A percentile compares a stretch with the other conserved stretches of the same genome.
Conservation (phyloP, 2,329 filamentous ascomycete genomes). For the Neofusicoccum ribis region DNA sequence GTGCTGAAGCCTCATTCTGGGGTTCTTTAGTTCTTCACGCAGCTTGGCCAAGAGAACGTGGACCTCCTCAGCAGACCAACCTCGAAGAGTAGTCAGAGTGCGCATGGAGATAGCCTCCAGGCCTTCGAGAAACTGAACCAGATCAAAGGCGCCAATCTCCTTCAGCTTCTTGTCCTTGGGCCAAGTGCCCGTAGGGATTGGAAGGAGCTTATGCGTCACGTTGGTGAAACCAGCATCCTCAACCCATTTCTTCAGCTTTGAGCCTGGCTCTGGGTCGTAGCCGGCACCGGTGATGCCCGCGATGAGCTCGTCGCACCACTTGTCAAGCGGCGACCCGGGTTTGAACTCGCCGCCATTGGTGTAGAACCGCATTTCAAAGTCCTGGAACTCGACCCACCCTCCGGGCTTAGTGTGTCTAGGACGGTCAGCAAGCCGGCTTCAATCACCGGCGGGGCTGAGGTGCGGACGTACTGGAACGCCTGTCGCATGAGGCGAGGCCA, state of each 20-base stretch:
- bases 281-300: not conserved
- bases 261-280: not conserved
- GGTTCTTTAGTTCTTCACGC: slow-evolving; percentile 25
- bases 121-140: slow-evolving; percentile 29
- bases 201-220: slow-evolving; percentile 35
- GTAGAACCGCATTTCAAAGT: slow-evolving; percentile 12
- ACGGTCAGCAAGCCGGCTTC: not conserved
- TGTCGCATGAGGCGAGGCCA: slow-evolving; percentile 35
- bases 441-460: not conserved
- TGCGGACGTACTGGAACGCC: slow-evolving; percentile 29
- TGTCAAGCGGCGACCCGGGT: slow-evolving; percentile 23
- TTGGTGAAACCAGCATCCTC: slow-evolving; percentile 35
- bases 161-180: slow-evolving; percentile 29
- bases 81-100: slow-evolving; percentile 21
- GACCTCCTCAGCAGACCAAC: slow-evolving; percentile 28
- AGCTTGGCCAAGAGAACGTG: slow-evolving; percentile 28
- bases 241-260: slow-evolving; percentile 33
- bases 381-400: slow-evolving; percentile 39
- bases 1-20: slow-evolving; percentile 22
- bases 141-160: slow-evolving; percentile 30
- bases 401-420: slow-evolving; percentile 37
- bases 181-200: slow-evolving; percentile 25
- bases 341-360: not conserved
- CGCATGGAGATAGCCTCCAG: slow-evolving; percentile 28
- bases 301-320: slow-evolving; percentile 19